Base-by-base conservation (phyloP, 2,329 filamentous ascomycete species). In the Aspergillus unguis region DNA sequence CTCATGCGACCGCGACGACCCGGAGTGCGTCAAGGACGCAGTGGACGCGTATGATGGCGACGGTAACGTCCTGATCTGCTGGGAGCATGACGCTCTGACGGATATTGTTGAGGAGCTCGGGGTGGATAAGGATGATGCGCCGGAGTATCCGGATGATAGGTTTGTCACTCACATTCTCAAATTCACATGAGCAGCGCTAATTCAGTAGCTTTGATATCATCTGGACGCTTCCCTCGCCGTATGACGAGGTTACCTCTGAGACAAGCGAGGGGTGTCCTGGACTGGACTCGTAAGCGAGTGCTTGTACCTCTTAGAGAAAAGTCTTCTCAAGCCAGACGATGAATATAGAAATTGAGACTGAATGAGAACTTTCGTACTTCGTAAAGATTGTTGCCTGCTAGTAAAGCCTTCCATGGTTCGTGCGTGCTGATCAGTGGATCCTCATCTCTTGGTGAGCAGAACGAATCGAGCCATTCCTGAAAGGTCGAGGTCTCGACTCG, bases 61-160 rank as follows among this genome's bases (percentile, higher is more conserved):
- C 0, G 80, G 80, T 1, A 85, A 85, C 57, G 79, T 86, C 43
- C 65, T 86, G 41, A 80, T 85, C 53, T 84, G 81, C 70, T 85
- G 82, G 82, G 78, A 85, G 60, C 83, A 85, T 62, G 71, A 76
- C 47, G 69, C 71, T 17, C 64, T 85, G 44, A 76, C 72, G 32
- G 72, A 81, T 55, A 80, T 85, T 58, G 77, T 74, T 2, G 59
- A 79, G 56, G 68, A 71, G 11, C 63, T 86, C 17, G 83, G 83
- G 0, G 79, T 75, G 49, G 62, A 74, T 6, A 60, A 75, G 49
- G 62, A 74, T 6, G 60, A 80, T 58, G 74, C 77, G 0, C 75
- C 77, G 1, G 62, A 66, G 4, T 85, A 85, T 61, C 80, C 80
- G 0, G 69, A 73, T 54, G 72, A 77, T 52, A 65, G 71, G 74